Evolutionary conservation across 1,284 basidiomycete genomes (phyloP).

Genomic region (Ganoderma multipileum): DNA sequence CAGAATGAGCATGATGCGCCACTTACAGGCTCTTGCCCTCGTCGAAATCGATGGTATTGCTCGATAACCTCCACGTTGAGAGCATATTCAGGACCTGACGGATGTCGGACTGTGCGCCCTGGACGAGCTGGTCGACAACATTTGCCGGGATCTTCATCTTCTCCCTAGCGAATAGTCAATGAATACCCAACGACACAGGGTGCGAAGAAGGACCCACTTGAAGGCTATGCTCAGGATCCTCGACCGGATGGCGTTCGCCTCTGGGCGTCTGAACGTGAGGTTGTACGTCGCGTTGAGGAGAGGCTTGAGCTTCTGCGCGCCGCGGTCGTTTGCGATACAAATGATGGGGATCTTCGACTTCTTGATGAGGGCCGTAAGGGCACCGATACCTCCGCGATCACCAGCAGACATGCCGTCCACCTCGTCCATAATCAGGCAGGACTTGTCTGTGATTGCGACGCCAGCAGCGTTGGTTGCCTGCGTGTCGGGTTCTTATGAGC

Average conservation of each 20-base stretch:
- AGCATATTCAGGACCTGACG: slow-evolving; percentile 98
- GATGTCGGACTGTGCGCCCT: slow-evolving; percentile 92
- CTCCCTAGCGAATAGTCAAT: slow-evolving; percentile 63
- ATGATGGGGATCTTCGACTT: slow-evolving; percentile 98
- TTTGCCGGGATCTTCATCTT: slow-evolving; percentile 91
- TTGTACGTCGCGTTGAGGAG: slow-evolving; percentile 78
- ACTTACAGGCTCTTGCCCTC: slow-evolving; percentile 88
- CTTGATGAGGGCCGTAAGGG: slow-evolving; percentile 90
- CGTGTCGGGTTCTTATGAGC: slow-evolving; percentile 31
- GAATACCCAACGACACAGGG: slow-evolving; percentile 33
- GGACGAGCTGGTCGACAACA: slow-evolving; percentile 92
- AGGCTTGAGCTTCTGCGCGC: slow-evolving; percentile 91
- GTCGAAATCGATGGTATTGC: slow-evolving; percentile 85
- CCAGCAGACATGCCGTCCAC: slow-evolving; percentile 99
- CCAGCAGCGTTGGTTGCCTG: slow-evolving; percentile 71
- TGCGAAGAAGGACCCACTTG: slow-evolving; percentile 53
- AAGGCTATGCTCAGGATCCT: slow-evolving; percentile 88
- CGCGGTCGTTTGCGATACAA: slow-evolving; percentile 94
- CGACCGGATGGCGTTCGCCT: slow-evolving; percentile 78
- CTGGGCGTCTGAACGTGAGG: slow-evolving; percentile 84
- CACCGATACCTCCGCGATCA: slow-evolving; percentile 95
- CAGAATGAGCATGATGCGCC: slow-evolving; percentile 1
- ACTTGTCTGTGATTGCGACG: slow-evolving; percentile 77
- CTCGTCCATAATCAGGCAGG: slow-evolving; percentile 98
- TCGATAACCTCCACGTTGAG: slow-evolving; percentile 92